Evolutionary conservation across 2,329 filamentous ascomycete species (phyloP), one percentile per base, ranked within the genome.

Genomic region (Cladosporium sphaerospermum): DNA sequence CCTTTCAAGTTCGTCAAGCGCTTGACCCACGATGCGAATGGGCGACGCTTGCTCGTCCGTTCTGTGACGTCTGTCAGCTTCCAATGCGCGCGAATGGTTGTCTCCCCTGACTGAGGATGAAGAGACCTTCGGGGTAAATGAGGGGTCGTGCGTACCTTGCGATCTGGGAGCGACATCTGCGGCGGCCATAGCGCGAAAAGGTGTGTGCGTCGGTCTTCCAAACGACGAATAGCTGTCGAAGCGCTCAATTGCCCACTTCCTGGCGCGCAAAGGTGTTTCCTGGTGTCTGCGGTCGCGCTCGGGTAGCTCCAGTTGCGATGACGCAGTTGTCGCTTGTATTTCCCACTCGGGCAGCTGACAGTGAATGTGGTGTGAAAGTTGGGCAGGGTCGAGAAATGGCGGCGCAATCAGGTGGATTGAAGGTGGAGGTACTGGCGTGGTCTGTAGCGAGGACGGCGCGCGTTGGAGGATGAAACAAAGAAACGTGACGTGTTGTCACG

Each of bases 21-120:
- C 78, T 91, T 95, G 77, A 99, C 89, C 87, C 92, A 95, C 61
- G 85, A 88, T 44, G 91, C 82, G 68, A 97, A 97, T 19, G 91
- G 92, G 59, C 88, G 84, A 62, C 90, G 85, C 60, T 89, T 86
- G 62, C 80, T 81, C 65, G 84, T 78, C 61, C 83, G 81, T 69
- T 90, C 86, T 90, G 71, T 62, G 57, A 54, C 53, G 61, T 67
- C 52, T 66, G 65, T 62, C 57, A 55, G 36, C n/a, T 13, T 39
- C n/a, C n/a, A 42, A 14, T n/a, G 23, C 7, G 23, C 4, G 23
- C 23, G 23, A 28, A 28, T 28, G 23, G 23, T 7, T 28, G 23
- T 28, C 23, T 28, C 23, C 23, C 23, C 23, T 28, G 23, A 7
- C 7, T 7, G 23, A 28, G 7, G 4, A 7, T 7, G 23, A 28